Evolutionary conservation across 331 rosid species (phyloP).

Genomic region (Phaseolus coccineus): DNA sequence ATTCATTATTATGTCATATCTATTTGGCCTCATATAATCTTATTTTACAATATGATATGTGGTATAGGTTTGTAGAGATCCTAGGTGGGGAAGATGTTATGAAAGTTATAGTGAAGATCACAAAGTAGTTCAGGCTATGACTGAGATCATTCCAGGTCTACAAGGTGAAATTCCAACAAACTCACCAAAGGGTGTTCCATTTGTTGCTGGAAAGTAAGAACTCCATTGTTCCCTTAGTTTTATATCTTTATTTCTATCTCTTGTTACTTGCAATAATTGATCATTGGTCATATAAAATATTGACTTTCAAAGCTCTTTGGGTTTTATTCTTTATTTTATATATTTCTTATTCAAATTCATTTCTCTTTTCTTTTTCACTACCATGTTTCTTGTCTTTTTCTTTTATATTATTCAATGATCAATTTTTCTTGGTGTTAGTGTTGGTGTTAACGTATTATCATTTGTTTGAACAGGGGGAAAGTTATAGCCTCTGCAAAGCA

Average conservation of each 20-base stretch:
- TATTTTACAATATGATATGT: background rate
- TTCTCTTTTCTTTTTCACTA: background rate
- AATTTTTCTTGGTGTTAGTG: background rate
- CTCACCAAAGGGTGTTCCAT: slow-evolving; percentile 61
- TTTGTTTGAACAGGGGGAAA: slow-evolving; percentile 45
- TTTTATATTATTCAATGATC: background rate
- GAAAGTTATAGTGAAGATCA: slow-evolving; percentile 82
- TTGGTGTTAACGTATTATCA: background rate
- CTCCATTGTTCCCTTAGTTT: background rate
- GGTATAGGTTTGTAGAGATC: slow-evolving; percentile 76
- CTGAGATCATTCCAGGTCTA: slow-evolving; percentile 64
- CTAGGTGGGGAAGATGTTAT: slow-evolving; percentile 81
- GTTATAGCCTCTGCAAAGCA: slow-evolving; percentile 76
- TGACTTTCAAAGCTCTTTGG: background rate
- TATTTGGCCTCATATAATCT: too few relatives aligned
- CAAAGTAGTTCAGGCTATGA: slow-evolving; percentile 61
- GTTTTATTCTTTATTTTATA: too few relatives aligned
- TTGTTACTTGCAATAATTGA: background rate
- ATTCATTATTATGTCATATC: too few relatives aligned
- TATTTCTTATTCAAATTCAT: too few relatives aligned
- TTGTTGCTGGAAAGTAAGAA: slow-evolving; percentile 66
- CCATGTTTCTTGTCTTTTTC: background rate
- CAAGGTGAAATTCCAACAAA: slow-evolving; percentile 70
- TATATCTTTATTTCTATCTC: background rate
- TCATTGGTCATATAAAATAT: background rate